phyloP scores from a whole-genome alignment of 352 stramenopile genomes.

The Thraustotheca clavata region DNA sequence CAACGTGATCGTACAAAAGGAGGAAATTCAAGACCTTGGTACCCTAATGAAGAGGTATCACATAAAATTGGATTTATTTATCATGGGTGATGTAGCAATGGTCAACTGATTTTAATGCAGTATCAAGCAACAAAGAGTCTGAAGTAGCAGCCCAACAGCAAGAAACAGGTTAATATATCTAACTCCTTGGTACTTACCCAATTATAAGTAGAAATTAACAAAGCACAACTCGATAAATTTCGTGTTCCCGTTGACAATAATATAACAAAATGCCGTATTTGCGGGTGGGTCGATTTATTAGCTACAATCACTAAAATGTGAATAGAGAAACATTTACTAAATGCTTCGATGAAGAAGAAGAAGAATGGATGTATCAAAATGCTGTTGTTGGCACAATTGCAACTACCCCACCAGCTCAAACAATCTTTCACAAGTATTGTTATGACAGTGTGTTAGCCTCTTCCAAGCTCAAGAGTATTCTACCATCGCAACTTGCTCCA shows the following conservation, averaged over 20 bases:
- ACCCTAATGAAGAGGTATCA: conserved; percentile 49
- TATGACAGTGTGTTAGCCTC: conserved; percentile 79
- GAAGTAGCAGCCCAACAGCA: conserved; percentile 33
- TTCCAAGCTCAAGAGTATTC: conserved; percentile 42
- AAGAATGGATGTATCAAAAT: conserved; percentile 88
- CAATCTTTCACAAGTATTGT: conserved; percentile 87
- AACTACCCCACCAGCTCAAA: conserved; percentile 32
- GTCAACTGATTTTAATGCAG: conserved; percentile 53
- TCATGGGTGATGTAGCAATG: conserved; percentile 32
- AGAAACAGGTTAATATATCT: conserved; percentile 37
- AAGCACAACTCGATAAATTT: conserved; percentile 55
- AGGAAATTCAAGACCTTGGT: conserved; percentile 74
- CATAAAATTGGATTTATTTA: not conserved
- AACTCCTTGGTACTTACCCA: conserved; percentile 60
- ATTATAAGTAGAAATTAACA: conserved; percentile 36
- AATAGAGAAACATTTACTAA: conserved; percentile 64
- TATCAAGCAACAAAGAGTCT: conserved; percentile 22
- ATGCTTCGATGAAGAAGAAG: conserved; percentile 83
- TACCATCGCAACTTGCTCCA: conserved; percentile 13
- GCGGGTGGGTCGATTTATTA: conserved; percentile 35
- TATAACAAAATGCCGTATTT: conserved; percentile 77
- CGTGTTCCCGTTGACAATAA: conserved; percentile 69
- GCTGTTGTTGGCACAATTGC: conserved; percentile 70
- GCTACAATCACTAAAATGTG: not conserved
- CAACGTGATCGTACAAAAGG: conserved; percentile 75